A percentile compares a stretch with the other conserved stretches of the same genome.
These are phyloP conservation scores for Debaryomyces nepalensis DNA, from an alignment of 1,139 yeast genomes.

Conservation along the genomic window DNA sequence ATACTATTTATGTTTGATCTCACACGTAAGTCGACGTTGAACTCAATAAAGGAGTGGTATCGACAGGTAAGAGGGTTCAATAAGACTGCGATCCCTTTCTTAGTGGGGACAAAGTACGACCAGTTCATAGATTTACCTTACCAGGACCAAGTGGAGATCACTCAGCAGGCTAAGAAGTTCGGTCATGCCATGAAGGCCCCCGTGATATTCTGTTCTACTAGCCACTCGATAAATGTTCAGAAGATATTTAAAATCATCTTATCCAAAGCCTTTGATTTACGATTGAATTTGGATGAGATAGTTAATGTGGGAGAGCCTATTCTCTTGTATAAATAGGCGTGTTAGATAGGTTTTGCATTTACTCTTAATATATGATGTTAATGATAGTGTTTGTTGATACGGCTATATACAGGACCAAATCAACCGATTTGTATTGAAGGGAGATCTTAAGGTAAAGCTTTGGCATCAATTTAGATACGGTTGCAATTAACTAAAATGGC, in stretches of 20 bases:
- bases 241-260: constrained; percentile 91
- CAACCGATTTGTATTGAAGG: neutral
- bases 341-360: constrained; percentile 4
- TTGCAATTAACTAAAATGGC: constrained; percentile 25
- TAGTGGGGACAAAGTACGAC: constrained; percentile 95
- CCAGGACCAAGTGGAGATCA: constrained; percentile 84
- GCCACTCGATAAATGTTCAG: constrained; percentile 91
- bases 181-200: constrained; percentile 94
- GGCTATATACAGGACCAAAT: constrained; percentile 10
- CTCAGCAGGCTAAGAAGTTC: constrained; percentile 83
- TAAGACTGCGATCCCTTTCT: constrained; percentile 87
- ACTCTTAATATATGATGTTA: constrained; percentile 10
- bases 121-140: constrained; percentile 78
- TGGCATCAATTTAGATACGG: too few relatives aligned
- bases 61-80: constrained; percentile 91
- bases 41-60: constrained; percentile 93
- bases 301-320: constrained; percentile 87
- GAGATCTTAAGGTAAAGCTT: too few relatives aligned
- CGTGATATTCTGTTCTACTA: constrained; percentile 87
- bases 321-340: constrained; percentile 59
- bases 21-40: constrained; percentile 83
- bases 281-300: constrained; percentile 83
- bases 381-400: constrained; percentile 5
- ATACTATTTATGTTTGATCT: constrained; percentile 90
- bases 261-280: constrained; percentile 89